Base-by-base conservation (phyloP, 495 filamentous ascomycete genomes). In the Penicillium egyptiacum region DNA sequence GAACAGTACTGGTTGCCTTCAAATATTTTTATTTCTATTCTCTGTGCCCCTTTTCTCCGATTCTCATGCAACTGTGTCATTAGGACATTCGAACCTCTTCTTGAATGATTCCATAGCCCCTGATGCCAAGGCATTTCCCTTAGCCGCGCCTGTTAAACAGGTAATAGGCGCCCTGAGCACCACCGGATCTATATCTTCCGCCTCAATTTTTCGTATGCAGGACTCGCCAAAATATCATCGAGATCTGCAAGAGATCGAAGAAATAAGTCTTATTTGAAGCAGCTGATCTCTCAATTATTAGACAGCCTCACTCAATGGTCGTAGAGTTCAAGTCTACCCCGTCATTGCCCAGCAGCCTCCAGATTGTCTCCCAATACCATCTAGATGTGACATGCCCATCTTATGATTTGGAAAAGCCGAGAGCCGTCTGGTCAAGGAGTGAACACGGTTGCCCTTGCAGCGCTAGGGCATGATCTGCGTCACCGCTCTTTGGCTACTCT, bases 401-500 rank as follows among this genome's bases (percentile, higher is more conserved):
- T 43, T 9, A 26, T 17, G 46, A 33, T 49, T 14, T 19, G 46
- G 11, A 23, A 22, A n/a, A 25, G 2, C 19, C 25, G 9, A n/a
- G n/a, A n/a, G n/a, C 5, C 9, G 31, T n/a, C n/a, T n/a, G 28
- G 28, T 28, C 25, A n/a, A 44, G 50, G 50, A 39, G 48, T 9
- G 19, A 25, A 4, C 30, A 8, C 7, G 37, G 12, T 20, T 42
- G n/a, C 25, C 50, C 39, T 31, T 33, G 39, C 39, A 37, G 50
- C 28, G 17, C 23, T 42, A 19, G 51, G 40, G 12, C 41, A 53
- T 31, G 45, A 28, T 31, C 26, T 43, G 41, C 3, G 50, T 53
- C 51, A 53, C 51, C 51, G 51, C 51, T 53, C 17, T 53, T 53
- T 53, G 23, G 40, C 17, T 19, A 1, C 39, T 4, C 1, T 2